Percentiles rank a stretch among this genome's conserved stretches.
These are phyloP conservation scores for Daldinia loculata DNA, from an alignment of 495 filamentous ascomycete genomes.

Conservation along the genomic window DNA sequence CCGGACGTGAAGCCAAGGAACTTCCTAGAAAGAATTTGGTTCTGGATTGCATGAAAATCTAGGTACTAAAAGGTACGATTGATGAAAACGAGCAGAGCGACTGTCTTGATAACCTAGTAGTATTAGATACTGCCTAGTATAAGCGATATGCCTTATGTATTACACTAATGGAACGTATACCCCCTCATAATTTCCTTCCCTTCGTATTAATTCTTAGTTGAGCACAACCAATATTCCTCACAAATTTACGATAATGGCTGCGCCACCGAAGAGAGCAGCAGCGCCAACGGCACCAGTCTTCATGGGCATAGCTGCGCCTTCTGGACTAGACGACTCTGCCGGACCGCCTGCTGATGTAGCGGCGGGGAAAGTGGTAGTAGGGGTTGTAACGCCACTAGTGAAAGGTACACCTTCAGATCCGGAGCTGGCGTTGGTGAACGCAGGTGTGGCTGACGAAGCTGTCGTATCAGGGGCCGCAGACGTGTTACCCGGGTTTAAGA, in stretches of 20 bases:
- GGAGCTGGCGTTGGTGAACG: conserved; percentile 61
- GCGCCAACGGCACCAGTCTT: conserved; percentile 45
- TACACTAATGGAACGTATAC: not conserved
- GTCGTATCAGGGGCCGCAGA: conserved; percentile 56
- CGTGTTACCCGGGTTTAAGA: conserved; percentile 67
- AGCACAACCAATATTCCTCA: not conserved
- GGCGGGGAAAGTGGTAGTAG: conserved; percentile 47
- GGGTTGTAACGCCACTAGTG: conserved; percentile 51
- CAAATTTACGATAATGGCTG: conserved; percentile 38
- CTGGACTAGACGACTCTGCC: conserved; percentile 11
- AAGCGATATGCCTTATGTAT: not conserved
- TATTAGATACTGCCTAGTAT: not conserved
- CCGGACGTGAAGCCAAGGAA: conserved; percentile 57
- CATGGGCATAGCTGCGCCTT: conserved; percentile 37
- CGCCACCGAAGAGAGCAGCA: conserved; percentile 52
- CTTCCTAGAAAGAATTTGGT: conserved; percentile 62
- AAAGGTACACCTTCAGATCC: conserved; percentile 55
- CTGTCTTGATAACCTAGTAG: not conserved
- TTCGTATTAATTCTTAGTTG: not conserved
- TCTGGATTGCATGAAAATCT: conserved; percentile 56
- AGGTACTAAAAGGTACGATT: not conserved
- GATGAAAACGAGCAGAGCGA: not conserved
- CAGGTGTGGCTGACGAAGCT: conserved; percentile 55
- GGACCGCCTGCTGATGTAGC: conserved; percentile 41
- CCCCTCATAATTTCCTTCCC: not conserved